Conservation (phyloP, 139 green algal genomes). For the Limnomonas spitsbergensis region DNA sequence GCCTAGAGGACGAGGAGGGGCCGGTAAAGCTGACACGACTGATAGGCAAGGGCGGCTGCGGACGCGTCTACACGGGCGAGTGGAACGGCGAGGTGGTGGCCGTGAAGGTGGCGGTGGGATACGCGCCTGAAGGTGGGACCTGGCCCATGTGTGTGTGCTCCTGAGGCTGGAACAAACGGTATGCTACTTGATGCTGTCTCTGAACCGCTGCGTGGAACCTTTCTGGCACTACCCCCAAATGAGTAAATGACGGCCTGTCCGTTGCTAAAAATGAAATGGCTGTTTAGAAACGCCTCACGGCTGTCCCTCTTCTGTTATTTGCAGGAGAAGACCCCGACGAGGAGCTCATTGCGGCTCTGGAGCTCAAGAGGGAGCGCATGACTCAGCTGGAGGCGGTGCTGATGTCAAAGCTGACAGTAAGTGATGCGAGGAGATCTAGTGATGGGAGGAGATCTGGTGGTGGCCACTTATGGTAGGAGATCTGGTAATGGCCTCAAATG, state of each 20-base stretch:
- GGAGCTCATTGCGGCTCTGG: neutral
- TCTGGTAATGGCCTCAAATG: too few species aligned
- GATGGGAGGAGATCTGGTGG: too few species aligned
- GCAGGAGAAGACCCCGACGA: neutral
- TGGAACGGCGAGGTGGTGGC: neutral
- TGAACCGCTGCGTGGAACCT: too few species aligned
- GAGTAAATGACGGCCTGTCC: too few species aligned
- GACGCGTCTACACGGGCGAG: neutral
- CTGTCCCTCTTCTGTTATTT: neutral
- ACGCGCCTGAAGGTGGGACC: neutral
- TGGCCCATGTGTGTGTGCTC: too few species aligned
- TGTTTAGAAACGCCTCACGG: too few species aligned
- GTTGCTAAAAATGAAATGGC: too few species aligned
- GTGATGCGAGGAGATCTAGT: too few species aligned
- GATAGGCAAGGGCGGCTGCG: neutral
- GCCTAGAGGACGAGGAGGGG: neutral
- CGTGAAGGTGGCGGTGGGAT: neutral
- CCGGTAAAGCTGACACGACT: neutral
- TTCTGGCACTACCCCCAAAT: too few species aligned
- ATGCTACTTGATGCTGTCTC: too few species aligned
- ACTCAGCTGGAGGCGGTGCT: neutral
- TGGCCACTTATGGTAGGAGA: too few species aligned
- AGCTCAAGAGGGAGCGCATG: neutral
- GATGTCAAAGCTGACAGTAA: neutral
- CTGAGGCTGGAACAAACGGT: too few species aligned